Percentiles rank a stretch among this genome's conserved stretches.
Evolutionary conservation across 192 early-diverging fungal genomes (phyloP).

Genomic region (Umbelopsis sp.): DNA sequence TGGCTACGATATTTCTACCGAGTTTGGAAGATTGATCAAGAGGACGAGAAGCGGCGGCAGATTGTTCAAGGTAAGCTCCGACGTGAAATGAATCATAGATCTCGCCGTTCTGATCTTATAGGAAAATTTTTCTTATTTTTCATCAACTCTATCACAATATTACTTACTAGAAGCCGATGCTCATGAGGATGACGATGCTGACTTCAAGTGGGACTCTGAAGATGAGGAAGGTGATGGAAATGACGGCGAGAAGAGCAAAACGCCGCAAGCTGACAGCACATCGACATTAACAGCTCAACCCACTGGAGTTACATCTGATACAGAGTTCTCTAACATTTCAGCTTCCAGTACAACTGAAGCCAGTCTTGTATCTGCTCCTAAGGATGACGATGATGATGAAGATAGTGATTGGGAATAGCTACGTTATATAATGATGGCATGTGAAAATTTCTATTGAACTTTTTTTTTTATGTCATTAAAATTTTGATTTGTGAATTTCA

Average conservation of each 20-base stretch:
- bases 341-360: conserved; percentile 30
- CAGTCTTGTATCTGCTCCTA: conserved; percentile 30
- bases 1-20: conserved; percentile 56
- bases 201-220: conserved; percentile 39
- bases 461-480: background rate
- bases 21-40: conserved; percentile 53
- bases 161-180: background rate
- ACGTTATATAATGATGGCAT: background rate
- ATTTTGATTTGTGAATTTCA: background rate
- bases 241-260: background rate
- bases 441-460: conserved; percentile 8
- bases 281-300: background rate
- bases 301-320: conserved; percentile 18
- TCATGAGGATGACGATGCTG: conserved; percentile 25
- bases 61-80: conserved; percentile 45
- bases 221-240: conserved; percentile 22
- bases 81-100: conserved; percentile 13
- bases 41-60: conserved; percentile 49
- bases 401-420: conserved; percentile 41
- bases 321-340: conserved; percentile 31
- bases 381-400: conserved; percentile 25
- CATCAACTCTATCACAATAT: too few relatives aligned
- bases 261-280: background rate
- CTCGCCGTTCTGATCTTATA: background rate
- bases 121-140: too few relatives aligned